phyloP scores from a whole-genome alignment of 305 asterid genomes.

The Ajuga reptans region DNA sequence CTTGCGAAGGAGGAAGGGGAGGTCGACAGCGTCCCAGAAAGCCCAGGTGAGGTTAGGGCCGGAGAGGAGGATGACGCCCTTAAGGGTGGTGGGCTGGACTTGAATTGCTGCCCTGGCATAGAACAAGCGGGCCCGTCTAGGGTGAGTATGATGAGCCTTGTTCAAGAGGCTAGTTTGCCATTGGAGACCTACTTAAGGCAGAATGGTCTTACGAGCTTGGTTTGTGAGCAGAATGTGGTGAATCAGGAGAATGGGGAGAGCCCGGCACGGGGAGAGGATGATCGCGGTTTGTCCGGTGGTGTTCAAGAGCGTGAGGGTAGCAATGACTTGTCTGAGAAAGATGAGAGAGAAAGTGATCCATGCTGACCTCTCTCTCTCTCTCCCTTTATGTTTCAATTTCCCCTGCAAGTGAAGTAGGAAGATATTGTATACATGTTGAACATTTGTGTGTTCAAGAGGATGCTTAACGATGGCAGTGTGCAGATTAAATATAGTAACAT shows the following conservation, averaged over 20 bases:
- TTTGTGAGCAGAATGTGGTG: constrained; percentile 35
- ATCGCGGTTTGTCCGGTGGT: constrained; percentile 24
- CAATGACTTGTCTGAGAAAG: constrained; percentile 42
- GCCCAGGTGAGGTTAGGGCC: constrained; percentile 31
- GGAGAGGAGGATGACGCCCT: constrained; percentile 38
- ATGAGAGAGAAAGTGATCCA: constrained; percentile 39
- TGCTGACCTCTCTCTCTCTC: constrained; percentile 23
- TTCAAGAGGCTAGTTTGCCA: constrained; percentile 78
- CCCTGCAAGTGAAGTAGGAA: not conserved
- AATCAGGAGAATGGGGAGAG: constrained; percentile 30
- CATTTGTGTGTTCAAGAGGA: constrained; percentile 3
- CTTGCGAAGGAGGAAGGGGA: constrained; percentile 60
- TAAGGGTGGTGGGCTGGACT: constrained; percentile 54
- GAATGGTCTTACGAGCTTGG: constrained; percentile 84
- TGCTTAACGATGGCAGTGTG: not conserved
- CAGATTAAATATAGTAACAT: constrained; percentile 3
- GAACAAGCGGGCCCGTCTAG: constrained; percentile 37
- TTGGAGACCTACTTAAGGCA: constrained; percentile 67
- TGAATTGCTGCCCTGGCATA: constrained; percentile 56
- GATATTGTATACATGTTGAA: not conserved
- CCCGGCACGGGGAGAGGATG: constrained; percentile 31
- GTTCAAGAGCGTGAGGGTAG: constrained; percentile 43
- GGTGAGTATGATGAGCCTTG: constrained; percentile 67
- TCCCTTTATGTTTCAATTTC: not conserved
- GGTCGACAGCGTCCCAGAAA: constrained; percentile 45